Conservation (phyloP, 2,329 filamentous ascomycete genomes). For the Aspergillus sp. region DNA sequence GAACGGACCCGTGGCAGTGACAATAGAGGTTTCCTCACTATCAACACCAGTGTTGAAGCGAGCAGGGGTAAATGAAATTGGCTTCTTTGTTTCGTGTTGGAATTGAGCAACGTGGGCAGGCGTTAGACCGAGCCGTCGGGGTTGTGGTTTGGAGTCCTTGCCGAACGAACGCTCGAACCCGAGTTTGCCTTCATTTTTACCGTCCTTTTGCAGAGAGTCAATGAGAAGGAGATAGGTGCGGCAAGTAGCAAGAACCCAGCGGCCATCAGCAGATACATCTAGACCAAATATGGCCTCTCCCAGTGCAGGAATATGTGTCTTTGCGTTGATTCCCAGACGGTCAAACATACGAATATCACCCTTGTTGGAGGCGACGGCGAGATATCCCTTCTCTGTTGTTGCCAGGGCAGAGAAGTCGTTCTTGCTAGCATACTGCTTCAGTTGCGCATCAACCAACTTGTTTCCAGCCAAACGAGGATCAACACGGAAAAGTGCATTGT, state of each 20-base stretch:
- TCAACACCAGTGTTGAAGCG: slow-evolving; percentile 90
- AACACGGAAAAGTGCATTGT: slow-evolving; percentile 89
- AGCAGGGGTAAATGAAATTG: slow-evolving; percentile 83
- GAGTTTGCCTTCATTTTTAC: slow-evolving; percentile 97
- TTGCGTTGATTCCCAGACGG: slow-evolving; percentile 92
- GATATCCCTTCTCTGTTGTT: slow-evolving; percentile 94
- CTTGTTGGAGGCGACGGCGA: slow-evolving; percentile 96
- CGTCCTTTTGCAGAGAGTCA: slow-evolving; percentile 83
- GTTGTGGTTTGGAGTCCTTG: slow-evolving; percentile 90
- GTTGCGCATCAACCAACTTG: slow-evolving; percentile 87
- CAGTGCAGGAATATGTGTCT: slow-evolving; percentile 92
- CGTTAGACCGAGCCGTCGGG: slow-evolving; percentile 81
- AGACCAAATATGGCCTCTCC: slow-evolving; percentile 93
- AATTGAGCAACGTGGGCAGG: slow-evolving; percentile 96
- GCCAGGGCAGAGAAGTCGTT: slow-evolving; percentile 95
- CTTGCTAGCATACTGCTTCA: slow-evolving; percentile 96
- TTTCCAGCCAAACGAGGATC: slow-evolving; percentile 86
- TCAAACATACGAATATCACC: slow-evolving; percentile 97
- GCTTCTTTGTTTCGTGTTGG: slow-evolving; percentile 88
- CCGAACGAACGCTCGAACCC: slow-evolving; percentile 93
- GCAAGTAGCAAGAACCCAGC: slow-evolving; percentile 93
- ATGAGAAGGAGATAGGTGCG: slow-evolving; percentile 92
- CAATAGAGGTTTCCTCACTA: slow-evolving; percentile 83
- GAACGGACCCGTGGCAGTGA: slow-evolving; percentile 94
- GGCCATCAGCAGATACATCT: slow-evolving; percentile 91